Percentiles rank a stretch among this genome's conserved stretches.
These are phyloP conservation scores for Talaromyces piceae DNA, from an alignment of 2,329 filamentous ascomycete species.

Conservation along the genomic window DNA sequence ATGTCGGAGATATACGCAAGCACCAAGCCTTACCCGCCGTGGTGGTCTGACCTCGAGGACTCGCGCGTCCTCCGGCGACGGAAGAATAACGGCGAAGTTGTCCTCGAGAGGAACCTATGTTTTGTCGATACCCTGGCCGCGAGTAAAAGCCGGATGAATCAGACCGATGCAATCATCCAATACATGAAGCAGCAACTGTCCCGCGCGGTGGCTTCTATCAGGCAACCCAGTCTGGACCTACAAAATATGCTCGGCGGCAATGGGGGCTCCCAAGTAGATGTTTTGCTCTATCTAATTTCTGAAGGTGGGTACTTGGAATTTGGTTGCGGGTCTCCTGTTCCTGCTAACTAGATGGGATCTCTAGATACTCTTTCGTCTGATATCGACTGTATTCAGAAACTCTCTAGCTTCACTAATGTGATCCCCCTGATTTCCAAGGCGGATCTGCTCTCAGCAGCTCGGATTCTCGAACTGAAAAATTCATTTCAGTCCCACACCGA, in stretches of 20 bases:
- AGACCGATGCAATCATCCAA: conserved; percentile 53
- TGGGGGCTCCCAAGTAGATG: conserved; percentile 77
- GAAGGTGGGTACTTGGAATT: conserved; percentile 48
- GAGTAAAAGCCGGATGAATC: conserved; percentile 47
- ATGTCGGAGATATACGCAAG: conserved; percentile 69
- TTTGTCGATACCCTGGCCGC: conserved; percentile 75
- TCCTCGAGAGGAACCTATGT: conserved; percentile 85
- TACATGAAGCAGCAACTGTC: conserved; percentile 67
- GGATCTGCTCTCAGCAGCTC: conserved; percentile 57
- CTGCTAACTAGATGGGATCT: conserved; percentile 2
- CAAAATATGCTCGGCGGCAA: conserved; percentile 70
- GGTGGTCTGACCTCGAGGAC: conserved; percentile 78
- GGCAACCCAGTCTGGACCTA: conserved; percentile 65
- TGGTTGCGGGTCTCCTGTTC: neutral
- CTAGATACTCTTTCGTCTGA: conserved; percentile 56
- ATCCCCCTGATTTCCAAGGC: conserved; percentile 73
- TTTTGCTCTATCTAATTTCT: conserved; percentile 72
- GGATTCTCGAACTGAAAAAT: conserved; percentile 54
- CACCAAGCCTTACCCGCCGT: conserved; percentile 75
- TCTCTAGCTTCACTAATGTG: conserved; percentile 71
- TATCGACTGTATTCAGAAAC: conserved; percentile 61
- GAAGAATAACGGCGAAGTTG: conserved; percentile 65
- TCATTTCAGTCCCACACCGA: conserved; percentile 28
- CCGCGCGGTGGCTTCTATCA: conserved; percentile 53
- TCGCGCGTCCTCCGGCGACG: conserved; percentile 53